phyloP scores from a whole-genome alignment of 345 rosid species.

The Rhodomyrtus tomentosa region DNA sequence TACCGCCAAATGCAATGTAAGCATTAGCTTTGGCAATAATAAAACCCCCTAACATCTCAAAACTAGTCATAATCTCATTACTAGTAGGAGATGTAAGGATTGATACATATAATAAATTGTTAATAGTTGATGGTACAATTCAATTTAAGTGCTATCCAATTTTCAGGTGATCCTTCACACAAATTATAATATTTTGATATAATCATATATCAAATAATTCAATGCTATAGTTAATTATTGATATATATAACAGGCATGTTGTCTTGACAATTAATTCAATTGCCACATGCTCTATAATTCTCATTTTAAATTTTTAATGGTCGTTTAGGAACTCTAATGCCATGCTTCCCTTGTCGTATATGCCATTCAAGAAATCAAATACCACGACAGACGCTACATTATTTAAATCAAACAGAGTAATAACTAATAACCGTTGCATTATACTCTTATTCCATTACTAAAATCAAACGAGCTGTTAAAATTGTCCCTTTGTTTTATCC shows the following conservation, averaged over 20 bases:
- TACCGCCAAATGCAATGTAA: not conserved
- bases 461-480: not conserved
- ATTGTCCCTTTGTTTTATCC: not conserved
- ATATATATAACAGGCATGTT: not conserved
- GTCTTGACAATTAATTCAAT: not conserved
- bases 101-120: not conserved
- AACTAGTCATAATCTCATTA: not conserved
- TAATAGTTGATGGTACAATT: not conserved
- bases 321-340: not conserved
- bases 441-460: not conserved
- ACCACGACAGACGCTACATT: not conserved
- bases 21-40: not conserved
- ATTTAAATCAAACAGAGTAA: not conserved
- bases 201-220: not conserved
- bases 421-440: not conserved
- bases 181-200: not conserved
- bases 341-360: not conserved
- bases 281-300: not conserved
- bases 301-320: not conserved
- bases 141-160: not conserved
- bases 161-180: not conserved
- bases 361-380: not conserved
- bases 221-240: not conserved
- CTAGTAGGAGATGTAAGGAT: not conserved
- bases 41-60: not conserved